phyloP scores from a whole-genome alignment of 352 stramenopile species.

The Globisporangium abappressorium region DNA sequence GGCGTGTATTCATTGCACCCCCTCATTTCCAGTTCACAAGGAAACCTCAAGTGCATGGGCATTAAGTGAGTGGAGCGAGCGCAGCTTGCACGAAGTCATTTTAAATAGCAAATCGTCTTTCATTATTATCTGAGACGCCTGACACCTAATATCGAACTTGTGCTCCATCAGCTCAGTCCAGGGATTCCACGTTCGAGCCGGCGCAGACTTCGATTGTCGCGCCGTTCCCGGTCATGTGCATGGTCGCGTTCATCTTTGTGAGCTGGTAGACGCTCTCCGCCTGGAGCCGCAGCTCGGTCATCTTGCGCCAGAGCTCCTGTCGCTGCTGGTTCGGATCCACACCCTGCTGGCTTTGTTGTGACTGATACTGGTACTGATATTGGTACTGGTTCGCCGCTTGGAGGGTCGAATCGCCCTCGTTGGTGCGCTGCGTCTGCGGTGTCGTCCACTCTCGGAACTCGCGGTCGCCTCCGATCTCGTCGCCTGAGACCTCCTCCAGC shows the following conservation, averaged over 20 bases:
- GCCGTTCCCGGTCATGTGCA: slow-evolving; percentile 15
- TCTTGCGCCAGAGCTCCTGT: slow-evolving; percentile 41
- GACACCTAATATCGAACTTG: neutral
- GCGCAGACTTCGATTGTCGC: slow-evolving; percentile 17
- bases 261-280: slow-evolving; percentile 61
- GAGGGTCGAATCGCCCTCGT: neutral
- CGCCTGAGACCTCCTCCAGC: slow-evolving; percentile 14
- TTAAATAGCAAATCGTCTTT: slow-evolving; percentile 5
- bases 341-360: neutral
- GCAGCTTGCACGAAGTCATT: neutral
- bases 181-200: slow-evolving; percentile 3
- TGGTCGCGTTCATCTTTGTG: slow-evolving; percentile 45
- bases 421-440: neutral
- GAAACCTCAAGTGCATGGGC: neutral
- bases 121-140: neutral
- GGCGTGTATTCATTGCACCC: too few species aligned
- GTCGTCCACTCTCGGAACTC: slow-evolving; percentile 3
- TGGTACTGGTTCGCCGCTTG: neutral
- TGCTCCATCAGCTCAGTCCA: neutral
- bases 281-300: slow-evolving; percentile 52
- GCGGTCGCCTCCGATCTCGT: slow-evolving; percentile 14
- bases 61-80: too few species aligned
- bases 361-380: neutral
- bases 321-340: slow-evolving; percentile 12
- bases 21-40: too few species aligned